Evolutionary conservation across 768 basidiomycete genomes (phyloP), one percentile per base, ranked within the genome.

Genomic region (Pholiota molesta): DNA sequence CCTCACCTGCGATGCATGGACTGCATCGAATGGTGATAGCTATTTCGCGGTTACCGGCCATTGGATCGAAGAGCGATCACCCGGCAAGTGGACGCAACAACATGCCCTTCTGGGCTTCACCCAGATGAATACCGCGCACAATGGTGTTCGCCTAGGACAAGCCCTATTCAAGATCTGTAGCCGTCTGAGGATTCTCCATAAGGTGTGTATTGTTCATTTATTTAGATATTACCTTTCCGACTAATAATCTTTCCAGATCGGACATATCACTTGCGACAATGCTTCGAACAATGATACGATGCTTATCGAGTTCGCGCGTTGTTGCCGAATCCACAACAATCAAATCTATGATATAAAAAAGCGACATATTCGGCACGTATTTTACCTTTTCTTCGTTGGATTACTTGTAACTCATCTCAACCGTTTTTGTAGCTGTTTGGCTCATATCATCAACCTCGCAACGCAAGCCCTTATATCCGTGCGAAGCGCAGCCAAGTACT

Each of bases 11-110:
- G 74, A 81, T 55, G 71, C 68, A 1, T 80, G 78, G 78, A 72
- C 75, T 33, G 79, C 79, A 1, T 62, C 57, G 1, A 79, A 76
- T 59, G 62, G 58, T 0, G 74, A 79, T 52, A 64, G 65, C 0
- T 81, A 80, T 61, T 78, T 79, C 56, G 73, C 74, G 0, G 70
- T 79, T 17, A 79, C 73, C 0, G 73, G 68, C 0, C 75, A 76
- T 45, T 78, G 74, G 74, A 73, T 78, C 29, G 72, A 79, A 62
- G 72, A 75, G 59, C 19, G 9, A 0, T 16, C 49, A 0, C 45
- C 63, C 17, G 37, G 52, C 4, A 17, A 51, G n/a, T 80, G 78
- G 77, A 54, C 54, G 17, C 63, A 75, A 7, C 52, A 77, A 29
- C 57, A 49, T 2, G 72, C 73, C 0, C 62, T 81, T 0, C 35